Base-by-base conservation (phyloP, 257 asterid genomes). In the Solanum appendiculatum region DNA sequence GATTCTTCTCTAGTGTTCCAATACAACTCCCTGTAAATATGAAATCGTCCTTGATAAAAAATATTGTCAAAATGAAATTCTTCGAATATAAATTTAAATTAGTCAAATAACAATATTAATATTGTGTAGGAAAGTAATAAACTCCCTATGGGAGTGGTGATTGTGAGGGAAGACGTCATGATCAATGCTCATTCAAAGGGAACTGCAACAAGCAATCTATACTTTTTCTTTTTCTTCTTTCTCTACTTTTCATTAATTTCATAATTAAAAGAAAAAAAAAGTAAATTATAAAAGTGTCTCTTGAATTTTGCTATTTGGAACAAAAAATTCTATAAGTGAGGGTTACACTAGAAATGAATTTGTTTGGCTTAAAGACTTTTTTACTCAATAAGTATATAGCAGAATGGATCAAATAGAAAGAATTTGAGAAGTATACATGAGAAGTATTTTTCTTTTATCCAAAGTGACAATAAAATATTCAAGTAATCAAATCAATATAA, bases 151-250 rank as follows among this genome's bases (percentile, higher is more conserved):
- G 15, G 6, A 34, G 33, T 34, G 29, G 46, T 16, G 23, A 18
- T 54, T 18, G 63, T 54, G 63, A 54, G 2, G 60, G 39, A 18
- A 46, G 6, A 64, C 18, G 77, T 84, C 56, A 40, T 21, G 37
- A 40, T 84, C 80, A 40, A 66, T 69, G 11, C 60, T 80, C 89
- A 56, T 88, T 81, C 83, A 88, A 88, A 72, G 78, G 69, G n/a
- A 77, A 86, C 85, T 68, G 89, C 39, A 58, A 25, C 91, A 90
- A 90, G 90, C 86, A 88, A 90, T 27, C 85, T 86, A 13, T 51
- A 74, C 36, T 31, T 60, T 20, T 73, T 64, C 48, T 36, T 58
- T 33, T 72, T 73, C 58, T 51, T 42, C 27, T 16, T 81, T 4
- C 6, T 3, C 29, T 78, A 42, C 25, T 77, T 25, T 42, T 44